Evolutionary conservation across 208 protist genomes (phyloP).

Genomic region (Trypanosoma scelopori): DNA sequence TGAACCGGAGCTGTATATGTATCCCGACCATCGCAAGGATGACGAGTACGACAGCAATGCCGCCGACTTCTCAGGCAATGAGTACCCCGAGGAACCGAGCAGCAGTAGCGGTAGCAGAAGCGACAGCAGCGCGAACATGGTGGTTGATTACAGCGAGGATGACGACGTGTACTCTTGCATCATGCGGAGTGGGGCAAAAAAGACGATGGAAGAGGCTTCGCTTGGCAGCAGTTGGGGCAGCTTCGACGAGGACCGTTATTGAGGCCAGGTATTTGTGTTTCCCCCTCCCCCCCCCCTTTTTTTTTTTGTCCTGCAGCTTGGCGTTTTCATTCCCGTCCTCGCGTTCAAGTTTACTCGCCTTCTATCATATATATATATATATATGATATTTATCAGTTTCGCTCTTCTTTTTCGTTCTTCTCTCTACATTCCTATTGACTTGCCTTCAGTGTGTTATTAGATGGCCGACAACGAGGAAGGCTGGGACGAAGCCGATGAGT

Average conservation of each 20-base stretch:
- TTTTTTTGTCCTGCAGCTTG: constrained; percentile 1
- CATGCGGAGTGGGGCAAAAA: constrained; percentile 41
- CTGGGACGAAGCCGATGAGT: constrained; percentile 46
- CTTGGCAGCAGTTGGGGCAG: constrained; percentile 58
- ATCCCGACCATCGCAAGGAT: constrained; percentile 84
- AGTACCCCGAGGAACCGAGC: constrained; percentile 76
- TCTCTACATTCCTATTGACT: constrained; percentile 3
- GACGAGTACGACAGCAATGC: constrained; percentile 92
- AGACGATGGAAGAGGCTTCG: constrained; percentile 39
- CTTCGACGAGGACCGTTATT: constrained; percentile 10
- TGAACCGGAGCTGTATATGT: constrained; percentile 71
- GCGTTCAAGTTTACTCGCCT: neutral
- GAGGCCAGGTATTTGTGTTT: constrained; percentile 2
- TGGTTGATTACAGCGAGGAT: constrained; percentile 20
- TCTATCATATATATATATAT: neutral
- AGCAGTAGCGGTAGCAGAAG: constrained; percentile 26
- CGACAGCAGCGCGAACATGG: constrained; percentile 6
- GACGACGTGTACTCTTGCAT: neutral
- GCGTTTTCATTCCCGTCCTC: too few species aligned
- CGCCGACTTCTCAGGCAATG: constrained; percentile 83
- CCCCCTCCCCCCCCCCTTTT: neutral
- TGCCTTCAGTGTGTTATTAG: constrained; percentile 4
- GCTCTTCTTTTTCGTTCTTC: constrained; percentile 11
- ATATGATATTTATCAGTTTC: neutral
- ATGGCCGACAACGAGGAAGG: constrained; percentile 60